A percentile compares a stretch with the other conserved stretches of the same genome.
phyloP scores from a whole-genome alignment of 1,284 basidiomycete species.

The Ceratobasidium sp. region DNA sequence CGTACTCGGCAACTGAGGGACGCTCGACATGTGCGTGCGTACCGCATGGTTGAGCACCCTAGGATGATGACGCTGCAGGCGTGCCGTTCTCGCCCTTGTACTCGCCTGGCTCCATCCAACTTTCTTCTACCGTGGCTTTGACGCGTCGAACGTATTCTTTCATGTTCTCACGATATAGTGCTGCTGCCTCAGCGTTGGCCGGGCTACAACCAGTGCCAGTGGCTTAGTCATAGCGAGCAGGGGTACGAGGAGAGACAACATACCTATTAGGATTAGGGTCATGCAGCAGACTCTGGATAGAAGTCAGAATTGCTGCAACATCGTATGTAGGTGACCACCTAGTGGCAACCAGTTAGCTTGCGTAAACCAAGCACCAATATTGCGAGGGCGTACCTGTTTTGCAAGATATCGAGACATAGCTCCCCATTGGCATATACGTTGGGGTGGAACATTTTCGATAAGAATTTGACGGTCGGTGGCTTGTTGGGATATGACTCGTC shows the following conservation, averaged over 20 bases:
- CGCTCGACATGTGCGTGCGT: slow-evolving; percentile 17
- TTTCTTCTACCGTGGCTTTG: slow-evolving; percentile 91
- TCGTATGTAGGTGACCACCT: slow-evolving; percentile 97
- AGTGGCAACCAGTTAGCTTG: not conserved
- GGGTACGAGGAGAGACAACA: slow-evolving; percentile 48
- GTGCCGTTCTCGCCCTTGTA: slow-evolving; percentile 6
- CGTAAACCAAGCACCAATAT: not conserved
- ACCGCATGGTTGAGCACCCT: not conserved
- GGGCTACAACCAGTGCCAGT: slow-evolving; percentile 74
- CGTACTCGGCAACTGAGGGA: not conserved
- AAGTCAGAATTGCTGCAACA: slow-evolving; percentile 96
- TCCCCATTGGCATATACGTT: slow-evolving; percentile 99
- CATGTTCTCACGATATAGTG: slow-evolving; percentile 97
- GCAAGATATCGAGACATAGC: slow-evolving; percentile 96
- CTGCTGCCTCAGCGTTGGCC: slow-evolving; percentile 97
- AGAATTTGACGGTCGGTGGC: slow-evolving; percentile 96
- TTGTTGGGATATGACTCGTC: slow-evolving; percentile 99
- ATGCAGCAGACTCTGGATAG: slow-evolving; percentile 94
- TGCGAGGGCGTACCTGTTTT: slow-evolving; percentile 73
- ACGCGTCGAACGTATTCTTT: slow-evolving; percentile 96
- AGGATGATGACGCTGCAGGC: slow-evolving; percentile 30
- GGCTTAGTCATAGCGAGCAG: slow-evolving; percentile 26
- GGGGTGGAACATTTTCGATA: slow-evolving; percentile 98
- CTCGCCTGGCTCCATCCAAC: slow-evolving; percentile 77
- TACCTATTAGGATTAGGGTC: slow-evolving; percentile 94